phyloP scores from a whole-genome alignment of 108 stramenopile species.

The Aurantiochytrium sp. region DNA sequence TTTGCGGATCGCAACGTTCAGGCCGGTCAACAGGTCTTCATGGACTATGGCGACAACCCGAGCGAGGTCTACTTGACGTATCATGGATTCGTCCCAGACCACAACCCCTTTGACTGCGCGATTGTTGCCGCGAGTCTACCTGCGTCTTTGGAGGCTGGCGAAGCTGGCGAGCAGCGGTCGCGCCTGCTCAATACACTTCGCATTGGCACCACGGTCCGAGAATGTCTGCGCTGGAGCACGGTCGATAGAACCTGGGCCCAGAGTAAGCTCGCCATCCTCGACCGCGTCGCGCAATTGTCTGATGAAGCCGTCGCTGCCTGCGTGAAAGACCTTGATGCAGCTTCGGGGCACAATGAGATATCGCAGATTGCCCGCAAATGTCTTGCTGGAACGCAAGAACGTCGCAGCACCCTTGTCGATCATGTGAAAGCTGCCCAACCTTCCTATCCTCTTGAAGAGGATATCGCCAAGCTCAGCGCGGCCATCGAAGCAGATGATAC shows the following conservation, averaged over 20 bases:
- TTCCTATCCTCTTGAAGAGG: no score
- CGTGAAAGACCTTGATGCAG: constrained; percentile 26
- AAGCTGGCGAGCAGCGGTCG: not conserved
- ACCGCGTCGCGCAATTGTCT: not conserved
- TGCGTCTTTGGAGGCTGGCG: not conserved
- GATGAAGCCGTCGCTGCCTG: not conserved
- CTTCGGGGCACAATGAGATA: not conserved
- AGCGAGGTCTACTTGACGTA: constrained; percentile 62
- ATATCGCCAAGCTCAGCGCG: no score
- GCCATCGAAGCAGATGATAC: no score
- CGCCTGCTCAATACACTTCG: not conserved
- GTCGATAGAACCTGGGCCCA: not conserved
- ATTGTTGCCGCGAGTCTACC: constrained; percentile 23
- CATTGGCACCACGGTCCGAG: not conserved
- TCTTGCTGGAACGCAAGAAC: constrained; percentile 28
- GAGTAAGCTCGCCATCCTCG: not conserved
- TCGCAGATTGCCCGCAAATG: constrained; percentile 28
- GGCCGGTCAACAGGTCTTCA: constrained; percentile 47
- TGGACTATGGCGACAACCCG: constrained; percentile 76
- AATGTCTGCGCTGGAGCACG: not conserved
- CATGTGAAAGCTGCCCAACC: not conserved
- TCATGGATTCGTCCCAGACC: constrained; percentile 70
- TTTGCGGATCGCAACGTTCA: constrained; percentile 26
- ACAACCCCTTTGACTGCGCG: constrained; percentile 75
- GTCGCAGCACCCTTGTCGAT: not conserved